Conservation (phyloP, 352 stramenopile genomes). For the Globisporangium spiculum region DNA sequence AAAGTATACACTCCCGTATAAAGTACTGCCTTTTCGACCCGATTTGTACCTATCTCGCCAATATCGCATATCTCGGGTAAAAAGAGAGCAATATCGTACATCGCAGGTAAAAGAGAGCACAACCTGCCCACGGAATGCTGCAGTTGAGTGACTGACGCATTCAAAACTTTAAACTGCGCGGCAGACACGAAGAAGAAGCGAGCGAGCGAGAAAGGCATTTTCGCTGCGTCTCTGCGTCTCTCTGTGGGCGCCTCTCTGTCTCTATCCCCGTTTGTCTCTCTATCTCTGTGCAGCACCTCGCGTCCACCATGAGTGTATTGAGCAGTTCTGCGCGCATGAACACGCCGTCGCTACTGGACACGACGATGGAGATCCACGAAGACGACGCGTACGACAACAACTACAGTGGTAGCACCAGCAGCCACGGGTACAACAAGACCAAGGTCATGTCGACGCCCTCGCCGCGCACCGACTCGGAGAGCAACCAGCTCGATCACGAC, state of each 20-base stretch:
- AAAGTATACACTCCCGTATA: no score
- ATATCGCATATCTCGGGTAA: background rate
- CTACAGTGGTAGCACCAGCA: background rate
- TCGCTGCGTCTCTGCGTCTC: background rate
- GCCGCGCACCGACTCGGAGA: constrained; percentile 16
- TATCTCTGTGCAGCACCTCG: background rate
- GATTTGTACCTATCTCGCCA: background rate
- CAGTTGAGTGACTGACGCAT: background rate
- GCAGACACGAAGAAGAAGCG: background rate
- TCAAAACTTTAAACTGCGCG: background rate
- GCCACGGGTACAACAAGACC: background rate
- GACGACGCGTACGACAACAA: constrained; percentile 6
- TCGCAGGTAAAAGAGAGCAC: background rate
- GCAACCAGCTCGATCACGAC: constrained; percentile 30
- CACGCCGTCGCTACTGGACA: constrained; percentile 29
- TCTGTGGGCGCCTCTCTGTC: background rate
- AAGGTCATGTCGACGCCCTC: constrained; percentile 12
- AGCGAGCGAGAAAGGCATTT: background rate
- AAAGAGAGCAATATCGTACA: background rate
- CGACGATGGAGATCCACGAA: constrained; percentile 37
- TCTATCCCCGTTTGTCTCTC: background rate
- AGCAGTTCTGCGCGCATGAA: constrained; percentile 6
- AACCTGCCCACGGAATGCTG: background rate
- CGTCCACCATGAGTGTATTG: constrained; percentile 1
- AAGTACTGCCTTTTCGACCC: no score